phyloP scores from a whole-genome alignment of 768 basidiomycete species.

The Pisolithus albus region DNA sequence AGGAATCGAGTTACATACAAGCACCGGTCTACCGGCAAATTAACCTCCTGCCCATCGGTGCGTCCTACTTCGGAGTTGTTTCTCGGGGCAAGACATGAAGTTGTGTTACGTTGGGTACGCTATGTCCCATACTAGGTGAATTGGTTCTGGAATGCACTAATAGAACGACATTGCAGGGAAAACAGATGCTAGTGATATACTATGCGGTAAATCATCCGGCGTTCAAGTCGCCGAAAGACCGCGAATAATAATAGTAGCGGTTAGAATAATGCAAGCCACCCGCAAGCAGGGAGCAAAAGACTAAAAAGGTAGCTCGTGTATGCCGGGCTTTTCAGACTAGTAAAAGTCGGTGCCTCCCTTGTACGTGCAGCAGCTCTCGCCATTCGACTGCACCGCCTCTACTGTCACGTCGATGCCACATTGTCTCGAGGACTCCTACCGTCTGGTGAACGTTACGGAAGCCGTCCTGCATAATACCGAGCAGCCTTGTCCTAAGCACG shows the following conservation, averaged over 20 bases:
- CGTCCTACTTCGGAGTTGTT: not conserved
- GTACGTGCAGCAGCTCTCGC: slow-evolving; percentile 42
- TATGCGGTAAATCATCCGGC: not conserved
- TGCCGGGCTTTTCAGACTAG: slow-evolving; percentile 20
- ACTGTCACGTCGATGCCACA: slow-evolving; percentile 63
- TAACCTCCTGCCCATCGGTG: not conserved
- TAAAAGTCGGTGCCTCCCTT: slow-evolving; percentile 24
- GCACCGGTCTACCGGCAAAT: not conserved
- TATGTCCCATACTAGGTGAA: not conserved
- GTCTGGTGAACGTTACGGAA: slow-evolving; percentile 57
- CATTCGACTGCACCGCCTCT: slow-evolving; percentile 50
- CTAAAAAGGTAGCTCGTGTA: not conserved
- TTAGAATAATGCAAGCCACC: not conserved
- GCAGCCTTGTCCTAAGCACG: slow-evolving; percentile 51
- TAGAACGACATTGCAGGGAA: not conserved
- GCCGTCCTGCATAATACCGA: slow-evolving; percentile 46
- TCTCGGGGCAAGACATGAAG: not conserved
- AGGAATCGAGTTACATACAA: not conserved
- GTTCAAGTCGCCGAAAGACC: not conserved
- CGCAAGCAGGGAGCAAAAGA: not conserved
- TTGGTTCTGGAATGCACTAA: not conserved
- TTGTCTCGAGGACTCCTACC: slow-evolving; percentile 55
- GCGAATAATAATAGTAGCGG: not conserved
- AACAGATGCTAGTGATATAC: not conserved
- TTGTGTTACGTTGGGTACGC: not conserved